Evolutionary conservation across 768 basidiomycete species (phyloP).

Genomic region (Amanita jacksonii): DNA sequence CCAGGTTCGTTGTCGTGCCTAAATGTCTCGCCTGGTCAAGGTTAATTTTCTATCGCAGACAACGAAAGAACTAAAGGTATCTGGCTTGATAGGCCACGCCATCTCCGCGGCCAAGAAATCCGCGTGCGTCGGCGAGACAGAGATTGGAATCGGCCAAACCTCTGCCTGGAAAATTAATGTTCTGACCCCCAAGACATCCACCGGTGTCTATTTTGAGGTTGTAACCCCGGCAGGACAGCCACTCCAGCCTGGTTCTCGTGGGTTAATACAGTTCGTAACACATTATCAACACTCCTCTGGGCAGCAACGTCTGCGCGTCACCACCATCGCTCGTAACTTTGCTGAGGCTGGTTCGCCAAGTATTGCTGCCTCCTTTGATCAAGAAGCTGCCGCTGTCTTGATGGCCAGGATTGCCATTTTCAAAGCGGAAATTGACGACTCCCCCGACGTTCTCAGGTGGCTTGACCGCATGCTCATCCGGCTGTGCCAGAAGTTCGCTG

Average conservation of each 20-base stretch:
- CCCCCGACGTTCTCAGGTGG: conserved; percentile 94
- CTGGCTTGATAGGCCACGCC: conserved; percentile 94
- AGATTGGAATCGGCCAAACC: conserved; percentile 97
- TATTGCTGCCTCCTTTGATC: conserved; percentile 92
- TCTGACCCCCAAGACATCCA: conserved; percentile 78
- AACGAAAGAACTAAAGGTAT: conserved; percentile 97
- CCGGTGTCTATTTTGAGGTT: conserved; percentile 96
- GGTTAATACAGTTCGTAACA: conserved; percentile 96
- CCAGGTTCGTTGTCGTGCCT: conserved; percentile 41
- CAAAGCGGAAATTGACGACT: conserved; percentile 98
- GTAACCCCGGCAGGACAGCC: conserved; percentile 96
- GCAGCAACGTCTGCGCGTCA: conserved; percentile 93
- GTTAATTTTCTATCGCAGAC: conserved; percentile 41
- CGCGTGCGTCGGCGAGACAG: conserved; percentile 93
- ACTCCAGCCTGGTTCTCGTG: conserved; percentile 79
- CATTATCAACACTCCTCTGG: conserved; percentile 97
- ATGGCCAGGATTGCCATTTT: conserved; percentile 99
- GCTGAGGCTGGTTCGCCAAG: conserved; percentile 94
- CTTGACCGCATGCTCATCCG: conserved; percentile 98
- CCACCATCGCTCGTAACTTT: conserved; percentile 95
- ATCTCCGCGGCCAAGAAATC: conserved; percentile 98
- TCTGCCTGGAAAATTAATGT: conserved; percentile 97
- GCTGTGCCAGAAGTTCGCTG: conserved; percentile 98
- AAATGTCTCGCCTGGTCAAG: conserved; percentile 6
- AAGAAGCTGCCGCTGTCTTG: conserved; percentile 93